Evolutionary conservation across 73 alveolate species (phyloP), one percentile per base, ranked within the genome.

Genomic region (Paraurostyla sp.): DNA sequence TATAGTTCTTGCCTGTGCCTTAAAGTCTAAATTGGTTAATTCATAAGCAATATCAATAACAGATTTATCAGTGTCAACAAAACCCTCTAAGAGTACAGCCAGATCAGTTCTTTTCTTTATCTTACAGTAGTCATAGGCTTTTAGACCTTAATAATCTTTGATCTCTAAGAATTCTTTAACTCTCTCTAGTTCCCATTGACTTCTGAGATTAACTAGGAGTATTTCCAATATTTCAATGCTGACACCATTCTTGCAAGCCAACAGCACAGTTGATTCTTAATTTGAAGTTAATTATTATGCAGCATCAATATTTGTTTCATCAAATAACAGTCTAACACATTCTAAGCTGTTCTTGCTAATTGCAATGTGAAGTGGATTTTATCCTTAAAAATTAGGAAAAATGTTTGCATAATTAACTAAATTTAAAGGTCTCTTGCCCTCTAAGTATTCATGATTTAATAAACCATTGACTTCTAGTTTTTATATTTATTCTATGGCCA

Each of bases 51-150:
- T 40, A 2, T 48, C 86, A 15, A 83, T 38, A 30, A 83, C 85
- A n/a, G 41, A 56, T 43, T 62, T 63, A 43, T 50, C 29, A 42
- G 54, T 25, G 49, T 65, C 92, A 6, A 35, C 85, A 43, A 60
- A 85, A 13, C 71, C 63, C 23, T 54, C 71, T 0, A 87, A 83
- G 13, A 73, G 32, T 32, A 87, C 76, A 22, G 89, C 89, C 6
- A 69, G 49, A 57, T 76, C 93, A 25, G 84, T 56, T n/a, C 93
- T 49, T 30, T 80, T 71, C 54, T 45, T 87, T 16, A 56, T 41
- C 18, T 42, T 71, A 20, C 89, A 68, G 52, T 87, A 87, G 30
- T 87, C 93, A 56, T n/a, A 76, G 0, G 89, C 87, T 23, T 69
- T 51, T 49, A 87, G 29, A 1, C 71, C 68, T 38, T 50, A 68